A percentile compares a stretch with the other conserved stretches of the same genome.
phyloP scores from a whole-genome alignment of 345 rosid species.

The Salix brachista region DNA sequence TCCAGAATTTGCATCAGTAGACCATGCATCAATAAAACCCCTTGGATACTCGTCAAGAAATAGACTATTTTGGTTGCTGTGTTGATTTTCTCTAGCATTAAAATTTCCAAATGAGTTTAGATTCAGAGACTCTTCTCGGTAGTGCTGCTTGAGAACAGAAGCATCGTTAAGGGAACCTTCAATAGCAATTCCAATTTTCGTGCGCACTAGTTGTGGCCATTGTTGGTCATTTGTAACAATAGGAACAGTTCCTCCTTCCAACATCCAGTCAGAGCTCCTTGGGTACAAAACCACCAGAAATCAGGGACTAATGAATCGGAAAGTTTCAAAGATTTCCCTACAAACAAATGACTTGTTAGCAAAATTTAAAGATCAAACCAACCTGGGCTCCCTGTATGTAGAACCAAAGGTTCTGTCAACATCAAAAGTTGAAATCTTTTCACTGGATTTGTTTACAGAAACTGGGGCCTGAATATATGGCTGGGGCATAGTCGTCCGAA shows the following conservation, averaged over 20 bases:
- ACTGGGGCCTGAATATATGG: conserved; percentile 8
- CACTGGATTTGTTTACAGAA: conserved; percentile 12
- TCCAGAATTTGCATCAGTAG: conserved; percentile 28
- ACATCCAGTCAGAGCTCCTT: conserved; percentile 38
- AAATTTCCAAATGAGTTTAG: conserved; percentile 23
- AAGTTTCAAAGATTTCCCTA: not conserved
- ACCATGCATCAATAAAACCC: conserved; percentile 59
- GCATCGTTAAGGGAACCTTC: conserved; percentile 7
- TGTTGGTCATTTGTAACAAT: conserved; percentile 16
- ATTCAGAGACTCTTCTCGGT: conserved; percentile 19
- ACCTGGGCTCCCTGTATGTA: conserved; percentile 33
- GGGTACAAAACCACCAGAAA: not conserved
- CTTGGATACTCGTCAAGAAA: conserved; percentile 28
- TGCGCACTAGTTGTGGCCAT: conserved; percentile 26
- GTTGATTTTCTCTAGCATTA: conserved; percentile 13
- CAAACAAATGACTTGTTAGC: not conserved
- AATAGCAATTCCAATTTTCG: conserved; percentile 9
- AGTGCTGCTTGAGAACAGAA: conserved; percentile 6
- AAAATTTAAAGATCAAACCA: not conserved
- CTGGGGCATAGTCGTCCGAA: conserved; percentile 4
- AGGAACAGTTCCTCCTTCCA: conserved; percentile 30
- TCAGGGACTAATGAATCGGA: not conserved
- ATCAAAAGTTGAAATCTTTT: conserved; percentile 17
- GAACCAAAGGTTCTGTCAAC: conserved; percentile 4
- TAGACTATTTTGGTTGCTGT: conserved; percentile 2